Evolutionary conservation across 495 filamentous ascomycete species (phyloP).

Genomic region (Eremomyces bilateralis): DNA sequence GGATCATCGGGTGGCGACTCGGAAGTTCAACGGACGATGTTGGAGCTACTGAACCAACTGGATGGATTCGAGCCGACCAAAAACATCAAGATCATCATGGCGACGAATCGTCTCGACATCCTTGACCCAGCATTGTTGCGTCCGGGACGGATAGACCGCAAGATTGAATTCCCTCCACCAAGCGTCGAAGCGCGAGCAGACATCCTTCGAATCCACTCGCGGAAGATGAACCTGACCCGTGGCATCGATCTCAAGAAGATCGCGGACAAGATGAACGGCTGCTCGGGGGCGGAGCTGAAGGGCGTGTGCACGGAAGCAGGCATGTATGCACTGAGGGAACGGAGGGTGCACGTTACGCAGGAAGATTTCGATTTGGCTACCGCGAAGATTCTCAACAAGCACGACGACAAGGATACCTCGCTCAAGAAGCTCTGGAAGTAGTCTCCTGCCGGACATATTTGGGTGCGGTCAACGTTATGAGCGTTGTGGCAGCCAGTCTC

Average conservation of each 20-base stretch:
- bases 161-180: constrained; percentile 98
- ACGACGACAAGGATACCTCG: constrained; percentile 91
- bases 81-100: constrained; percentile 99
- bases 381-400: constrained; percentile 98
- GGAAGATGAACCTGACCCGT: constrained; percentile 94
- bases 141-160: constrained; percentile 90
- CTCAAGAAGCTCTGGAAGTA: constrained; percentile 90
- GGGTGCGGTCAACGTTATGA: no score
- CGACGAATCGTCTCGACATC: constrained; percentile 93
- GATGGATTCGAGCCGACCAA: constrained; percentile 99
- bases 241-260: constrained; percentile 98
- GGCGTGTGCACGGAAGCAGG: constrained; percentile 92
- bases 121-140: constrained; percentile 85
- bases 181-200: constrained; percentile 94
- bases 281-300: constrained; percentile 90
- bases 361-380: constrained; percentile 98
- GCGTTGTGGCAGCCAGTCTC: no score
- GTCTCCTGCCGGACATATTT: neutral
- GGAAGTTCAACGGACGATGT: constrained; percentile 99
- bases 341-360: constrained; percentile 93
- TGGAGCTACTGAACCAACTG: constrained; percentile 93
- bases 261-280: constrained; percentile 99
- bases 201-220: constrained; percentile 88
- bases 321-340: constrained; percentile 91
- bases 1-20: constrained; percentile 87